Conservation (phyloP, 208 protist genomes). For the Novymonas esmeraldas region DNA sequence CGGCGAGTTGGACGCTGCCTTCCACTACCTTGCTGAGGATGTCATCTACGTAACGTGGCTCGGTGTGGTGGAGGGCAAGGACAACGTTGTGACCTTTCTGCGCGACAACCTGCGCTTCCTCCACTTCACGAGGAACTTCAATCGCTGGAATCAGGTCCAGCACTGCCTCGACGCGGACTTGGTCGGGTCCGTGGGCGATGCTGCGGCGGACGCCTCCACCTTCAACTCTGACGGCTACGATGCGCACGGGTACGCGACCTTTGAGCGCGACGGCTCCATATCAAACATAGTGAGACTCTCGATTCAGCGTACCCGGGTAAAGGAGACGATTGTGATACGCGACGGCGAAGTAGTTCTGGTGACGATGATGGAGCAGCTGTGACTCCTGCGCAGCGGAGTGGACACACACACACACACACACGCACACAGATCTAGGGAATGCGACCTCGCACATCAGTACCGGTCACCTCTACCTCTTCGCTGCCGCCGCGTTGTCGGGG, state of each 20-base stretch:
- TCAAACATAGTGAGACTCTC: constrained; percentile 46
- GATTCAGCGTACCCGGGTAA: constrained; percentile 45
- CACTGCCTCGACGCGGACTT: constrained; percentile 59
- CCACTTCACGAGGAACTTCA: constrained; percentile 62
- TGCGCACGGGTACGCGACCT: constrained; percentile 71
- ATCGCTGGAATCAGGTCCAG: constrained; percentile 74
- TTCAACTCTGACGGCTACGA: constrained; percentile 67
- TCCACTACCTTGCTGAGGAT: constrained; percentile 67
- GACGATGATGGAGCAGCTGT: constrained; percentile 56
- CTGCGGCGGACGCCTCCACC: not conserved
- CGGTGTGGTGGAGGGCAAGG: constrained; percentile 74
- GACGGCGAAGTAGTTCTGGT: constrained; percentile 64
- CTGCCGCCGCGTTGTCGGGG: too few species aligned
- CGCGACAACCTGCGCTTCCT: constrained; percentile 79
- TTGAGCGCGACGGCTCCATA: constrained; percentile 77
- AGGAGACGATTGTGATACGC: constrained; percentile 71
- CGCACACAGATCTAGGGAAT: too few species aligned
- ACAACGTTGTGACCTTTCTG: constrained; percentile 78
- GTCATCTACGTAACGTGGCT: constrained; percentile 83
- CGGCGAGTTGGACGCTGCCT: constrained; percentile 63
- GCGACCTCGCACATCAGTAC: too few species aligned
- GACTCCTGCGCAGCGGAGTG: too few species aligned
- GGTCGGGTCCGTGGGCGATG: not conserved
- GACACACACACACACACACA: too few species aligned
- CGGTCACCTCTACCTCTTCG: too few species aligned